These are phyloP conservation scores for Euphorbia peplus DNA, from an alignment of 345 rosid genomes.

Conservation along the genomic window DNA sequence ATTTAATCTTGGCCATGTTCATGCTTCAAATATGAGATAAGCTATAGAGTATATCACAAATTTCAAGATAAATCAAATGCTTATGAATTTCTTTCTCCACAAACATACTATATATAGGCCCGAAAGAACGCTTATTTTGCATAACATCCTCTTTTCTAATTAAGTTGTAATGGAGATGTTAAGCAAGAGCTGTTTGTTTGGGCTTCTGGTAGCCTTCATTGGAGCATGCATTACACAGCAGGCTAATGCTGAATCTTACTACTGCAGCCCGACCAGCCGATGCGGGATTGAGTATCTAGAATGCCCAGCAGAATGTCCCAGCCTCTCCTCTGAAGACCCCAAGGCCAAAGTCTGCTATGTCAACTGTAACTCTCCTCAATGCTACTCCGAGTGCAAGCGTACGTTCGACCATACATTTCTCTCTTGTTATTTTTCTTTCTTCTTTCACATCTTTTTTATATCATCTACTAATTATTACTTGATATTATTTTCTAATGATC, in stretches of 20 bases:
- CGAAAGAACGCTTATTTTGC: neutral
- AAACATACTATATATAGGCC: conserved; percentile 8
- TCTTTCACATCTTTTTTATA: too few relatives aligned
- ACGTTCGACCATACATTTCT: neutral
- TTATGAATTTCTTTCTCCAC: too few relatives aligned
- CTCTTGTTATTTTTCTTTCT: neutral
- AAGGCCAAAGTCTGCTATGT: conserved; percentile 32
- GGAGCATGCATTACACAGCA: conserved; percentile 13
- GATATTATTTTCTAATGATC: neutral
- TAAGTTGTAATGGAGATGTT: conserved; percentile 13
- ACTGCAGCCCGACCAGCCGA: conserved; percentile 19
- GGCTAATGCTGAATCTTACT: conserved; percentile 10
- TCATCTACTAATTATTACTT: too few relatives aligned
- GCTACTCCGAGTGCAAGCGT: conserved; percentile 36
- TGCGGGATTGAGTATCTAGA: conserved; percentile 17
- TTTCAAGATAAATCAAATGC: neutral
- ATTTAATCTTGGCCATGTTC: conserved; percentile 18
- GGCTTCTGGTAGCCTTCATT: conserved; percentile 15
- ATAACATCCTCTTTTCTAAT: neutral
- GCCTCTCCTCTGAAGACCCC: conserved; percentile 8
- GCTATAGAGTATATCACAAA: neutral
- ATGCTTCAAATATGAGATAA: neutral
- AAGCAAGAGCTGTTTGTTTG: conserved; percentile 3
- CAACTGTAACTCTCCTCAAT: conserved; percentile 34
- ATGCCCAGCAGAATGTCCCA: conserved; percentile 40